Base-by-base conservation (phyloP, 805 yeast genomes). In the Kuraishia hungarica region DNA sequence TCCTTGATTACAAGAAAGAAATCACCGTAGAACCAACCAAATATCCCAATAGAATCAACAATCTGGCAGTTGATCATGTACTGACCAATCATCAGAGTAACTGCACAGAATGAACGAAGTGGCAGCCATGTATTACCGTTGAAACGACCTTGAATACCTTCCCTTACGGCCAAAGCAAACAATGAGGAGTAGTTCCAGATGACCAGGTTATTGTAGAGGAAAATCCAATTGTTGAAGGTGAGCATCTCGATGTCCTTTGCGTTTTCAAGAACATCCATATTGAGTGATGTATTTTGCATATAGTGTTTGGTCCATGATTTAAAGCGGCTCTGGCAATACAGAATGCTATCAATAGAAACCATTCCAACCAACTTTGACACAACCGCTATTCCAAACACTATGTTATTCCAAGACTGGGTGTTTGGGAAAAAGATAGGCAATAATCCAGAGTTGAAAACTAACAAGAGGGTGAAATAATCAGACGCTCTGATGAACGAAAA, bases 11-110 rank as follows among this genome's bases (percentile, higher is more conserved):
- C 72, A 56, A 86, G 71, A 68, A 87, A 88, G 69, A 88, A 88
- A 67, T 88, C 96, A 56, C 96, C 96, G 67, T 85, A 88, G 63
- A 87, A 88, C 94, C 94, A 88, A n/a, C 96, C 94, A 68, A 84
- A 87, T 58, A 86, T 86, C 1, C 93, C 93, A 59, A 88, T 82
- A 52, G 87, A 82, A 50, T 81, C 80, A 59, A 83, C 77, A 43
- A 87, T 86, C 29, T 89, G 86, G 23, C 75, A 62, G 60, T 86
- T 82, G 39, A 89, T 85, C 86, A 89, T 83, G 19, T 78, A 65
- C 62, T 88, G 96, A 28, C 88, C 72, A 7, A 76, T 60, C 17
- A 84, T 72, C 39, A 87, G 72, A 56, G 81, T 66, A 0, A 70
- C 57, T 11, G 93, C 93, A 51, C 84, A 62, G 54, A 86, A 84